Percentiles rank a stretch among this genome's conserved stretches.
phyloP scores from a whole-genome alignment of 352 stramenopile species.

The Pythium phragmiticola region DNA sequence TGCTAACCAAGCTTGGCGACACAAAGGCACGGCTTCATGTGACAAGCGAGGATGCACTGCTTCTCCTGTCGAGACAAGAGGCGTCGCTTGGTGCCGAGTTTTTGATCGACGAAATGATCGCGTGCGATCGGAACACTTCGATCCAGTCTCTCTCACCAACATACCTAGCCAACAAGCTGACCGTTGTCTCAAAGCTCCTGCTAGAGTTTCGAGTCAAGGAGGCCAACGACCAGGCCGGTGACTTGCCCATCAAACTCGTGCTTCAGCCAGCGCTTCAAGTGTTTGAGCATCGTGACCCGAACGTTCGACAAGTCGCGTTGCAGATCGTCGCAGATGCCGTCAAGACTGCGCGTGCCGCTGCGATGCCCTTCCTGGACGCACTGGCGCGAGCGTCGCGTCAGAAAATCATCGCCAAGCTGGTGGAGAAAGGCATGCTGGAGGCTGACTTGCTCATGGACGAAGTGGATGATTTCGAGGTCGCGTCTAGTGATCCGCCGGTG shows the following conservation, averaged over 20 bases:
- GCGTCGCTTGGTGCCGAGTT: conserved; percentile 59
- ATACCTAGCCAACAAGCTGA: conserved; percentile 74
- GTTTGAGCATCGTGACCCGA: conserved; percentile 72
- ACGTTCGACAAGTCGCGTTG: conserved; percentile 57
- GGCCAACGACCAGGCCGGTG: conserved; percentile 30
- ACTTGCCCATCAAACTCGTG: conserved; percentile 62
- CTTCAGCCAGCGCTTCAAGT: conserved; percentile 65
- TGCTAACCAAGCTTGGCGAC: conserved; percentile 77
- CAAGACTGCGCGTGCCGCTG: conserved; percentile 49
- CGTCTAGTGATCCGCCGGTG: conserved; percentile 23
- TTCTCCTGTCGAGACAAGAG: conserved; percentile 65
- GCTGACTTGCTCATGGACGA: conserved; percentile 83
- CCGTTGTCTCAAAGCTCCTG: conserved; percentile 67
- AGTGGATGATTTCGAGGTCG: conserved; percentile 76
- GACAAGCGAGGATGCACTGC: conserved; percentile 66
- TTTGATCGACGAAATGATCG: conserved; percentile 75
- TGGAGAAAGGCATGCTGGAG: conserved; percentile 69
- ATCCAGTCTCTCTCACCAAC: conserved; percentile 48
- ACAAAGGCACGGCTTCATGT: conserved; percentile 73
- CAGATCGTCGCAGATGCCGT: conserved; percentile 73
- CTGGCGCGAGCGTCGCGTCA: conserved; percentile 61
- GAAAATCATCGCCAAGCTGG: conserved; percentile 81
- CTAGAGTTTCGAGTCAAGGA: conserved; percentile 79
- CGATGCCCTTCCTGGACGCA: conserved; percentile 72
- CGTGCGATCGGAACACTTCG: conserved; percentile 58